phyloP scores from a whole-genome alignment of 192 early-diverging fungal species.

The Coemansia sp. region DNA sequence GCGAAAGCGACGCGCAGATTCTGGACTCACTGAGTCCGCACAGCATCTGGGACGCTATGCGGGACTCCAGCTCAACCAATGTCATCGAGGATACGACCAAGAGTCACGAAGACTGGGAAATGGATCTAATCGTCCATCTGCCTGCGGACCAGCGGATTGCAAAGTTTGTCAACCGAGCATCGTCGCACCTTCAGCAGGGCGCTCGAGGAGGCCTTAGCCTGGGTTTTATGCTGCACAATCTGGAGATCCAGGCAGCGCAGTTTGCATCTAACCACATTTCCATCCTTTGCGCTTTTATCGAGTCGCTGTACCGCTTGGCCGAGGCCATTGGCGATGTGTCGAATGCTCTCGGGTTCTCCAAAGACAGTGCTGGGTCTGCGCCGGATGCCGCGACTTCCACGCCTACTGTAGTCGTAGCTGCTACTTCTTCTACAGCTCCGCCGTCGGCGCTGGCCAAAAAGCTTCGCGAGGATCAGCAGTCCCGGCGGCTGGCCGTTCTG shows the following conservation, averaged over 20 bases:
- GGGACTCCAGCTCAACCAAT: neutral
- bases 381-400: neutral
- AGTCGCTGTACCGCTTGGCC: slow-evolving; percentile 40
- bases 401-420: too few species aligned
- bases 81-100: slow-evolving; percentile 12
- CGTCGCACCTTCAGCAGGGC: slow-evolving; percentile 52
- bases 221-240: slow-evolving; percentile 53
- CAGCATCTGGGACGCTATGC: slow-evolving; percentile 16
- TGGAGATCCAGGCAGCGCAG: slow-evolving; percentile 33
- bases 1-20: neutral
- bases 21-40: slow-evolving; percentile 3
- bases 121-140: slow-evolving; percentile 42
- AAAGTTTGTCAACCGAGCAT: slow-evolving; percentile 50
- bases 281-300: slow-evolving; percentile 50
- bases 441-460: slow-evolving; percentile 46
- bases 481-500: slow-evolving; percentile 26
- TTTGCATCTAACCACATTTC: slow-evolving; percentile 41
- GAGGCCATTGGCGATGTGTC: slow-evolving; percentile 14
- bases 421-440: neutral
- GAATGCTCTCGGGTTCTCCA: neutral
- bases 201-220: slow-evolving; percentile 45
- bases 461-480: slow-evolving; percentile 22
- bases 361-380: neutral
- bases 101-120: slow-evolving; percentile 28
- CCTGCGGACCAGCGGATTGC: slow-evolving; percentile 53